Evolutionary conservation across 108 stramenopile genomes (phyloP), one percentile per base, ranked within the genome.

Genomic region (Epithemia pelagica): DNA sequence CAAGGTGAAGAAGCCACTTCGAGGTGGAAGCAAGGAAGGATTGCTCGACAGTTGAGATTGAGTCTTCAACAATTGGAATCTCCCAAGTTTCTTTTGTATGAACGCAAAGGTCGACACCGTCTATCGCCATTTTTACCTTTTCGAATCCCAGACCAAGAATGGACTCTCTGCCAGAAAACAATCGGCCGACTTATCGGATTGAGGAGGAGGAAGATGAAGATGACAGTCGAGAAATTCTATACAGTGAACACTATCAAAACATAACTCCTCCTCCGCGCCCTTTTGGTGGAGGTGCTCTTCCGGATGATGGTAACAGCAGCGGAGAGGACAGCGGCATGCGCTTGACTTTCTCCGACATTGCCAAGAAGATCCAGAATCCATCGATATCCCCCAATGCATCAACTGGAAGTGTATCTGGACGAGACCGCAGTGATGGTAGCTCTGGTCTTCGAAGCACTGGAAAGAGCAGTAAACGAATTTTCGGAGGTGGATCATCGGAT

Each of bases 81-180:
- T n/a, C n/a, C n/a, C n/a, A n/a, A n/a, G n/a, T n/a, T n/a, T n/a
- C n/a, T n/a, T n/a, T n/a, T n/a, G n/a, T n/a, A n/a, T n/a, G n/a
- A n/a, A n/a, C n/a, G n/a, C n/a, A n/a, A n/a, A n/a, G n/a, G n/a
- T n/a, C n/a, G n/a, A n/a, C n/a, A n/a, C n/a, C n/a, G n/a, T n/a
- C n/a, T n/a, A n/a, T n/a, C n/a, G n/a, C n/a, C n/a, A n/a, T n/a
- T n/a, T n/a, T n/a, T n/a, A n/a, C n/a, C n/a, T n/a, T n/a, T n/a
- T n/a, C n/a, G n/a, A n/a, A n/a, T n/a, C n/a, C n/a, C n/a, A n/a
- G n/a, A n/a, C n/a, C n/a, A n/a, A n/a, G n/a, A n/a, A n/a, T n/a
- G n/a, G n/a, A n/a, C n/a, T n/a, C n/a, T n/a, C n/a, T 80, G 79
- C 79, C 70, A 52, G 33, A 59, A 27, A 5, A 46, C 37, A 46